Evolutionary conservation across 2,329 filamentous ascomycete species (phyloP), one percentile per base, ranked within the genome.

Genomic region (Aspergillus intermedius): DNA sequence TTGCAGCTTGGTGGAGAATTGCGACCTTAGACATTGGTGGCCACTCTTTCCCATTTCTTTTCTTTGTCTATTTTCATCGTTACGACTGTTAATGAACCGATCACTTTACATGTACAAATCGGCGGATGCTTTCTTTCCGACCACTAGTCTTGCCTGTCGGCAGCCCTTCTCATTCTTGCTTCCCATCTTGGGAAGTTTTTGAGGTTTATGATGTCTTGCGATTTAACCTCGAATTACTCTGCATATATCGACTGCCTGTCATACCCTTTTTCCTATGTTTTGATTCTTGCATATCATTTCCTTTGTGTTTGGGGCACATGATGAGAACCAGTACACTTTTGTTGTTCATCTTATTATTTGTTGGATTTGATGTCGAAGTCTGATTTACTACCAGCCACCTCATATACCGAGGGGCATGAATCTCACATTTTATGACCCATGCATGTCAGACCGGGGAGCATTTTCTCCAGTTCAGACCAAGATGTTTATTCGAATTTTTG

Each of bases 1-100:
- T 77, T 86, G 73, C 81, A 86, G 57, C 73, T 86, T 12, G 83
- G 83, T 17, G 83, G 82, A 45, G 81, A 84, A 62, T 72, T 86
- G 37, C 71, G 78, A 42, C 76, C 75, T 51, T 81, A 55, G 62
- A 32, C 40, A 35, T 22, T 10, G 7, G 7, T 13, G 12, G 17
- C 17, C 12, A 15, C 17, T 37, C 34, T n/a, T 17, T 19, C 17
- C 10, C 8, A 4, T 40, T 57, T 50, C 50, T 45, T 34, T 58
- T 56, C 54, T 55, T 44, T 57, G 50, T 56, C 44, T 44, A 54
- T 57, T 47, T 50, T 54, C 42, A 45, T 56, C 43, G 2, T 60
- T 50, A 51, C 45, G 58, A 55, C 54, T 52, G 50, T 42, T 58
- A 49, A 55, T 55, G 58, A 60, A 45, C 23, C n/a, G 54, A 59